Evolutionary conservation across 108 stramenopile species (phyloP).

Genomic region (Skeletonema grethae): DNA sequence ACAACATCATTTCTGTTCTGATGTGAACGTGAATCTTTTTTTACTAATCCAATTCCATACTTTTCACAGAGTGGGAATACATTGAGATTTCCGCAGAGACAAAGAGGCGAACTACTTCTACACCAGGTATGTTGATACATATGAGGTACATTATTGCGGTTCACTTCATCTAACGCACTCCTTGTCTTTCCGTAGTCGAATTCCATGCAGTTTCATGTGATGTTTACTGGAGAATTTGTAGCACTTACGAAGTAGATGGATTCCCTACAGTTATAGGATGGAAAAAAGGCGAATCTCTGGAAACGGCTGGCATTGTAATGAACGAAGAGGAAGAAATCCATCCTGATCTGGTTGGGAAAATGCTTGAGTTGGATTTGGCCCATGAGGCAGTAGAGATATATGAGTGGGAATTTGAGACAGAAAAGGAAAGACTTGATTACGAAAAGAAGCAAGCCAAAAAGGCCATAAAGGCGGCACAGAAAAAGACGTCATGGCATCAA

Average conservation of each 20-base stretch:
- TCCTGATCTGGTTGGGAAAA: constrained; percentile 25
- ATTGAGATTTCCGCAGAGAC: constrained; percentile 41
- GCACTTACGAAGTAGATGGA: constrained; percentile 37
- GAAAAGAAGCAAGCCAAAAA: constrained; percentile 8
- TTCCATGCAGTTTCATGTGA: constrained; percentile 51
- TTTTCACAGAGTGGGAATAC: constrained; percentile 16
- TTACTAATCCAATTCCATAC: too few relatives aligned
- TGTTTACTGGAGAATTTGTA: constrained; percentile 28
- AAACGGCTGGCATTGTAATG: constrained; percentile 20
- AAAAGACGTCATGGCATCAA: constrained; percentile 27
- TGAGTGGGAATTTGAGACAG: neutral
- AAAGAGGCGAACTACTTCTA: constrained; percentile 23
- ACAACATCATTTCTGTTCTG: too few relatives aligned
- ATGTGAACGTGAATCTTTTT: too few relatives aligned
- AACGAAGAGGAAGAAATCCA: constrained; percentile 17
- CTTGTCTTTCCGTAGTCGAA: constrained; percentile 9
- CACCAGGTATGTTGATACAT: neutral
- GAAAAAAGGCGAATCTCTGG: constrained; percentile 12
- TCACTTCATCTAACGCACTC: neutral
- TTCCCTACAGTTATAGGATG: constrained; percentile 39
- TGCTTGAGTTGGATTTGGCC: constrained; percentile 23
- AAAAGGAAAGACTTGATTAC: neutral
- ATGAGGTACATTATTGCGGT: neutral
- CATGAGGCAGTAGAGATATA: constrained; percentile 23
- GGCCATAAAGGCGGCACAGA: constrained; percentile 15